Base-by-base conservation (phyloP, 768 basidiomycete genomes). In the Trametopsis cervina region DNA sequence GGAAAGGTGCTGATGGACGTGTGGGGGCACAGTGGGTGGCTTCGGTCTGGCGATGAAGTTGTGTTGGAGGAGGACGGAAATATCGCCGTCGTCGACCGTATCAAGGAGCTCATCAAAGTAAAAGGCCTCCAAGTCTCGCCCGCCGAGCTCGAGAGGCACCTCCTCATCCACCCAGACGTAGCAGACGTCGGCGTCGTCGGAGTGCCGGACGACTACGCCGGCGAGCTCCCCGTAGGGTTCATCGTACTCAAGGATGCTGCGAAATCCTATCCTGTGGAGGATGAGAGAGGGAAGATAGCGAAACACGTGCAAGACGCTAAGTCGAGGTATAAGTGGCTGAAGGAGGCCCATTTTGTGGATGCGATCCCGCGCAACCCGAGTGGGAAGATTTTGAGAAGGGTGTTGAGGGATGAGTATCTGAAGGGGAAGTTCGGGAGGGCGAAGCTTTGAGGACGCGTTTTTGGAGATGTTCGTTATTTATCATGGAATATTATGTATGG, bases 41-140 rank as follows among this genome's bases (percentile, higher is more conserved):
- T 86, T 2, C 71, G 69, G 44, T 86, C 85, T 0, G 85, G 83
- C 0, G 83, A 85, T 56, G 81, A 85, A 60, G 84, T 83, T 23
- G 64, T 66, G 49, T 71, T 87, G 57, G 75, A 83, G 50, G 73
- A 66, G 52, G 69, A 78, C 47, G 71, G 73, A 2, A 80, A 86
- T 50, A 54, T 88, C 1, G 83, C 77, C 55, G 67, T 88, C 23
- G 75, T 86, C 17, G 86, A 87, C 63, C 76, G 85, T 22, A 60
- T 86, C 47, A 29, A 57, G 74, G 84, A 86, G 70, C 79, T 84
- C 44, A 68, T 85, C 62, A 86, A 88, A 64, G 78, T 83, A 22
- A 70, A 72, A 55, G 71, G 68, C 5, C 69, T 66, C 57, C 63
- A 68, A 44, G 65, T 68, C 23, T 60, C 63, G 7, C 66, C 66